Conservation (phyloP, 805 yeast species). For the Yarrowia porcina region DNA sequence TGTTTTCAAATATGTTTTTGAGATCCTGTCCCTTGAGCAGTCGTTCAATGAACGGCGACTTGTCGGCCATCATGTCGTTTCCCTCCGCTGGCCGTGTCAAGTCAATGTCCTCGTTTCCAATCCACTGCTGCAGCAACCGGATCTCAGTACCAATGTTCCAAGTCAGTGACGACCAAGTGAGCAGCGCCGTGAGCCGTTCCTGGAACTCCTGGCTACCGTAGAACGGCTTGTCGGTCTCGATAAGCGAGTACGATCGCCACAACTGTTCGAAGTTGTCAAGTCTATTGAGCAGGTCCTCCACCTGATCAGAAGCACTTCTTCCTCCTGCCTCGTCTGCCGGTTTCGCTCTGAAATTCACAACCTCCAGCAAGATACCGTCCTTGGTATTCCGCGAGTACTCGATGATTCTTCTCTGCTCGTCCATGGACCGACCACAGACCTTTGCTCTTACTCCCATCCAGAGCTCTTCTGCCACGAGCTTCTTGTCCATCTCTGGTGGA, state of each 20-base stretch:
- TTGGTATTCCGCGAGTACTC: constrained; percentile 67
- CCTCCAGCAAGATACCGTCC: constrained; percentile 59
- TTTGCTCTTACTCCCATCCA: constrained; percentile 90
- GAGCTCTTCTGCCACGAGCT: constrained; percentile 53
- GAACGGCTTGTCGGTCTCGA: constrained; percentile 64
- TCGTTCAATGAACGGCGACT: constrained; percentile 74
- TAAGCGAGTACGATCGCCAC: constrained; percentile 79
- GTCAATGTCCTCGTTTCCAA: constrained; percentile 77
- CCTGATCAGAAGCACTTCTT: constrained; percentile 48
- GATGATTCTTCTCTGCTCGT: constrained; percentile 69
- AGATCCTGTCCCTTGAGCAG: constrained; percentile 62
- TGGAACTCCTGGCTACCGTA: constrained; percentile 63
- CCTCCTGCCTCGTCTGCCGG: constrained; percentile 27
- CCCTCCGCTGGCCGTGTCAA: constrained; percentile 45
- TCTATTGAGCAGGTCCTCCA: constrained; percentile 54
- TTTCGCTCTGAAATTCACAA: constrained; percentile 27
- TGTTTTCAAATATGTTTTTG: constrained; percentile 55
- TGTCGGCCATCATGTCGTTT: constrained; percentile 50
- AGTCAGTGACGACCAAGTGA: constrained; percentile 78
- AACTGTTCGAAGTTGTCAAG: constrained; percentile 66
- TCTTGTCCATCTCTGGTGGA: constrained; percentile 49
- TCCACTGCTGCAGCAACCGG: constrained; percentile 66
- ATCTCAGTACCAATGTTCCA: constrained; percentile 63
- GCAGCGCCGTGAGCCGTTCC: constrained; percentile 67
- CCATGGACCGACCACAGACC: constrained; percentile 72